Evolutionary conservation across 2,329 filamentous ascomycete genomes (phyloP).

Genomic region (Colletotrichum eleusines): DNA sequence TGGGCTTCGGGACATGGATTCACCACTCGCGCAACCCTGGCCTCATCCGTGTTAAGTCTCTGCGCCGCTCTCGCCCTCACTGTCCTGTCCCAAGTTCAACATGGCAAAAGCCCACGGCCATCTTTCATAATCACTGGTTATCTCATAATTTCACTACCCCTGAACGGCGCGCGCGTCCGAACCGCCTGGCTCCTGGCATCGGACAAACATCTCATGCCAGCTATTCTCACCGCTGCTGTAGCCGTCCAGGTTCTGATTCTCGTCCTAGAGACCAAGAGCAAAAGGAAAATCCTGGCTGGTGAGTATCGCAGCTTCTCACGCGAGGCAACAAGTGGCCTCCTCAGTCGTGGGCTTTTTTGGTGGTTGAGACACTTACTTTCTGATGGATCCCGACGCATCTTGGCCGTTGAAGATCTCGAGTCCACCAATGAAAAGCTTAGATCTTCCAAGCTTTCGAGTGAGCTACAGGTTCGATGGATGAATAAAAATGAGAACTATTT

Average conservation of each 20-base stretch:
- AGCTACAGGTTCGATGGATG: constrained; percentile 19
- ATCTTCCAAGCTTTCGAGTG: constrained; percentile 20
- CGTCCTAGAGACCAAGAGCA: constrained; percentile 19
- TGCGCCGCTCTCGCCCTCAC: constrained; percentile 19
- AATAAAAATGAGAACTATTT: constrained; percentile 18
- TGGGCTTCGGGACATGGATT: constrained; percentile 25
- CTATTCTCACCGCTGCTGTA: constrained; percentile 19
- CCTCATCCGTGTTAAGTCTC: constrained; percentile 23
- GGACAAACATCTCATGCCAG: constrained; percentile 20
- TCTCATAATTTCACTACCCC: constrained; percentile 18
- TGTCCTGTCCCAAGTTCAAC: constrained; percentile 25
- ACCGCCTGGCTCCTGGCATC: constrained; percentile 27
- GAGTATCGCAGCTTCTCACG: constrained; percentile 17
- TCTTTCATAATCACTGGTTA: constrained; percentile 25
- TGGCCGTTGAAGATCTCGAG: constrained; percentile 26
- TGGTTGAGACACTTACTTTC: constrained; percentile 29
- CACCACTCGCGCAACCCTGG: constrained; percentile 27
- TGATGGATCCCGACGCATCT: constrained; percentile 23
- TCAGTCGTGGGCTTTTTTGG: constrained; percentile 27
- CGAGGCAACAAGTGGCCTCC: constrained; percentile 27
- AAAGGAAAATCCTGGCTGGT: constrained; percentile 23
- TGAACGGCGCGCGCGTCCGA: constrained; percentile 24
- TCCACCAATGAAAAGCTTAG: constrained; percentile 25
- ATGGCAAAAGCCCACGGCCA: constrained; percentile 20
- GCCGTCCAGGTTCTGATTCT: constrained; percentile 27